Base-by-base conservation (phyloP, 1,284 basidiomycete genomes). In the Mycena sp. region DNA sequence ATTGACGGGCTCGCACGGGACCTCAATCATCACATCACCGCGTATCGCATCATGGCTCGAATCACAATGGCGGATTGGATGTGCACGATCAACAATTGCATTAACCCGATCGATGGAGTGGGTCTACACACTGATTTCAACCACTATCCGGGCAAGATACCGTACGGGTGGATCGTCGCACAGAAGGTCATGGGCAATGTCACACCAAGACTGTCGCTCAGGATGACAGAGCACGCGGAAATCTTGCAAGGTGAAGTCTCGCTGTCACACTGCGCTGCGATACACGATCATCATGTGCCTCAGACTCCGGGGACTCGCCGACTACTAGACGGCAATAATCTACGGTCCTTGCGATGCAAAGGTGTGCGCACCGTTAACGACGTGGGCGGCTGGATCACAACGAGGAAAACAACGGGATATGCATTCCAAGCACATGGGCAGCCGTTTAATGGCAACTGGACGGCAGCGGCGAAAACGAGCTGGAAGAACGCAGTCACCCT, bases 141-240 rank as follows among this genome's bases (percentile, higher is more conserved):
- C n/a, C n/a, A n/a, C n/a, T n/a, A n/a, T n/a, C n/a, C n/a, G n/a
- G n/a, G n/a, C n/a, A n/a, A n/a, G n/a, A n/a, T 55, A 23, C 40
- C 52, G 6, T 43, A 30, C 17, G 52, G 19, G 6, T 55, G 52
- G 52, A 55, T 55, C 19, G 29, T 55, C 14, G 52, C 52, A 9
- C 52, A 55, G 40, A 44, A 44, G 12, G 23, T 30, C 28, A 55
- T 55, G 52, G 52, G 28, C n/a, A 35, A 12, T 16, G 32, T 44
- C 14, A 4, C 9, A 4, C 38, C 41, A 3, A 21, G 19, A 6
- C 14, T 44, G 6, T 44, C 52, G 23, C 41, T 44, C 2, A 30
- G 52, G 12, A 17, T 32, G 29, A 55, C 52, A 16, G 52, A 55
- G 10, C 28, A 29, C n/a, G 25, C 26, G 9, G 40, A 55, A 23